Base-by-base conservation (phyloP, 768 basidiomycete species). In the Exidia glandulosa region DNA sequence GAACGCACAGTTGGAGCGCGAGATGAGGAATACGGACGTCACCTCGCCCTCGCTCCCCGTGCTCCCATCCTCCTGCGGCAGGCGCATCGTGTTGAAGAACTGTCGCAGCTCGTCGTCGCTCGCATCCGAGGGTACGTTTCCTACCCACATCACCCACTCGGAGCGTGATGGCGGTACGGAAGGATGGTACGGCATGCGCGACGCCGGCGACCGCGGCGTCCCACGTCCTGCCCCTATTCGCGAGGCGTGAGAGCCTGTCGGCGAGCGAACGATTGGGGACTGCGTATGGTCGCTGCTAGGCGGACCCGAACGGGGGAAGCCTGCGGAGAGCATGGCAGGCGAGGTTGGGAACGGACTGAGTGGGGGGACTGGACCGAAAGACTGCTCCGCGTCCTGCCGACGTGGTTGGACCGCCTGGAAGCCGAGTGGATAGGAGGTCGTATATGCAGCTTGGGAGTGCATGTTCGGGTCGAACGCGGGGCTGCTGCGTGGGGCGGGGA, bases 91-190 rank as follows among this genome's bases (percentile, higher is more conserved):
- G 63, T 79, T 85, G 74, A 97, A 94, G 70, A 94, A 94, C 6
- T 76, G 76, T 87, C 86, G 89, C 3, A 96, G 76, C 67, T 96
- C 94, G 64, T 91, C 86, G 61, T 91, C 81, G 2, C 82, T 83
- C 16, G 90, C 84, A 66, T 94, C 90, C 4, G 79, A 78, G 2
- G 90, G 90, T 2, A 96, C 87, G 67, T 97, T 97, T 10, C 94
- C 94, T 13, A 85, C 86, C 94, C 94, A 96, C 90, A 94, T 91
- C 1, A 93, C 93, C 90, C 88, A 94, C 61, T 91, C 90, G 6
- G 90, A 90, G 14, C 90, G 81, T 58, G 88, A 78, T 12, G 82
- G 74, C 13, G 87, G 86, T 1, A 85, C 81, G 60, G 83, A 86
- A 2, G 87, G 87, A 63, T 88, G 87, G 65, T 85, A 87, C 25